A percentile compares a stretch with the other conserved stretches of the same genome.
phyloP scores from a whole-genome alignment of 108 stramenopile species.

The Cyclotella kingstonii region DNA sequence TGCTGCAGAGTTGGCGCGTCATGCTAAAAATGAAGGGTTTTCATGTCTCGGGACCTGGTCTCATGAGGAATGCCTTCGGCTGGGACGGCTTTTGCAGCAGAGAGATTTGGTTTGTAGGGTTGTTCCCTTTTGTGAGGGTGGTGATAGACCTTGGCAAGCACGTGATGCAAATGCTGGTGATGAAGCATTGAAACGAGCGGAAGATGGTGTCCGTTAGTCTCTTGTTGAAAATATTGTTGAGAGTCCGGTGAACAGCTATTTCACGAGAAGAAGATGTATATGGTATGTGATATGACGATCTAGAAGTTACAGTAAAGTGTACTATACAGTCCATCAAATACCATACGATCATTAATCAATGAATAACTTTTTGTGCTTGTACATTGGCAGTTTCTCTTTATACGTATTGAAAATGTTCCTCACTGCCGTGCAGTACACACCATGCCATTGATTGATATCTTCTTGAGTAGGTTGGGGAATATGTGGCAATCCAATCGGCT shows the following conservation, averaged over 20 bases:
- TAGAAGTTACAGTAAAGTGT: too few species aligned
- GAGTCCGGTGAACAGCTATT: too few species aligned
- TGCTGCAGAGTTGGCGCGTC: constrained; percentile 57
- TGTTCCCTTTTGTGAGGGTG: constrained; percentile 74
- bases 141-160: constrained; percentile 80
- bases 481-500: constrained; percentile 62
- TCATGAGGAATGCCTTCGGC: constrained; percentile 67
- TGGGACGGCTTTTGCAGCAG: constrained; percentile 62
- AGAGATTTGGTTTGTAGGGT: constrained; percentile 75
- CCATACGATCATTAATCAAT: constrained; percentile 43
- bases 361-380: constrained; percentile 66
- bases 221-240: too few species aligned
- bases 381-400: constrained; percentile 61
- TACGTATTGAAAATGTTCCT: constrained; percentile 56
- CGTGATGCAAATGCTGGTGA: constrained; percentile 51
- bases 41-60: constrained; percentile 77
- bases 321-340: too few species aligned
- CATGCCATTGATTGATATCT: constrained; percentile 76
- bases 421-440: constrained; percentile 59
- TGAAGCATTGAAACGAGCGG: neutral
- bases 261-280: too few species aligned
- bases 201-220: neutral
- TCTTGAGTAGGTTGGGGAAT: constrained; percentile 59
- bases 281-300: too few species aligned
- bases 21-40: constrained; percentile 64